Evolutionary conservation across 805 yeast genomes (phyloP).

Genomic region (Cyberlindnera samutprakarnensis): DNA sequence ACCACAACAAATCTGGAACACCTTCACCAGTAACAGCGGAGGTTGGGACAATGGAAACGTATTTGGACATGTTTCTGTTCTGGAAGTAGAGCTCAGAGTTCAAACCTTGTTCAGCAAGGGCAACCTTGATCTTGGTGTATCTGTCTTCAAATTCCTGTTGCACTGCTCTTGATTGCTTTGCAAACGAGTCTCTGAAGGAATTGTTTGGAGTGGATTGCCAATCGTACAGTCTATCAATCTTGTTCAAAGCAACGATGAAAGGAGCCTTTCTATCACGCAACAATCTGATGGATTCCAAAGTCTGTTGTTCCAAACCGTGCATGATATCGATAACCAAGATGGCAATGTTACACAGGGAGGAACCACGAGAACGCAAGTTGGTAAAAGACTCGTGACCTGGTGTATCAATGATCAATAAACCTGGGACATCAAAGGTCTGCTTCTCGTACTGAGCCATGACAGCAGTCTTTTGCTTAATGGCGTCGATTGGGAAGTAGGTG

Average conservation of each 20-base stretch:
- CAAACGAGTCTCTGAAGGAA: conserved; percentile 90
- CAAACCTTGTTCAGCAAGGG: conserved; percentile 95
- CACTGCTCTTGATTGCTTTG: conserved; percentile 75
- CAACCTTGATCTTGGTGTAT: conserved; percentile 75
- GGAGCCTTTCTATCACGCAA: conserved; percentile 98
- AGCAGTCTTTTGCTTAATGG: conserved; percentile 83
- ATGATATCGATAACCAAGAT: conserved; percentile 95
- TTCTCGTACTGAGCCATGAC: conserved; percentile 86
- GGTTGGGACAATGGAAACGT: conserved; percentile 95
- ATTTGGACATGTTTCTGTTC: conserved; percentile 87
- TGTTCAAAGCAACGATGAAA: conserved; percentile 92
- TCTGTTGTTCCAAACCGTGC: conserved; percentile 99
- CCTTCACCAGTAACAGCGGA: conserved; percentile 99
- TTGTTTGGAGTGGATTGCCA: conserved; percentile 91
- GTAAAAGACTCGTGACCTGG: conserved; percentile 99
- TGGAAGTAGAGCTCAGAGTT: conserved; percentile 95
- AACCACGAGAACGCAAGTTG: conserved; percentile 96
- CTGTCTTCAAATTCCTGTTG: conserved; percentile 90
- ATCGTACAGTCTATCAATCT: conserved; percentile 94
- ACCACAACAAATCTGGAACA: conserved; percentile 97
- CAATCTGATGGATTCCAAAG: conserved; percentile 85
- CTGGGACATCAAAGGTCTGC: conserved; percentile 90
- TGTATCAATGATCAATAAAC: conserved; percentile 92
- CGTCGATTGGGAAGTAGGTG: conserved; percentile 95
- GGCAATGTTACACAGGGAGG: conserved; percentile 98